phyloP scores from a whole-genome alignment of 202 grass and related monocot species.

The Musa balbisiana region DNA sequence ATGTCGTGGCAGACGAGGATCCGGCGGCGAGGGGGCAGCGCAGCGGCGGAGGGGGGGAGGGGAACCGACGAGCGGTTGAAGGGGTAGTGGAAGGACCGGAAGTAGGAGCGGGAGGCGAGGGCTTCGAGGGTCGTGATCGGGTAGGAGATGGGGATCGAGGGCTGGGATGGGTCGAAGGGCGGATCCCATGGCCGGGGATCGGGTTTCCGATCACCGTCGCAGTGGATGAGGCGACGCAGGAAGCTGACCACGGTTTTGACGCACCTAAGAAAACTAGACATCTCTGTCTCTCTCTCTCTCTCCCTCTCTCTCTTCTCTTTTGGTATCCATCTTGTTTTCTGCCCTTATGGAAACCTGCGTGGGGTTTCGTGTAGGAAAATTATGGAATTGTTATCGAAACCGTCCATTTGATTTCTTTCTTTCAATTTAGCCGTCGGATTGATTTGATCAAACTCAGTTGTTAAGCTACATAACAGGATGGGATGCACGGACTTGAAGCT shows the following conservation, averaged over 20 bases:
- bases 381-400: no score
- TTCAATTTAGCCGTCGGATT: no score
- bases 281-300: no score
- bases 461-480: no score
- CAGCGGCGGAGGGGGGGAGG: constrained; percentile 11
- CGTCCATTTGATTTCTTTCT: no score
- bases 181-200: constrained; percentile 48
- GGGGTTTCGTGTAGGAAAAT: no score
- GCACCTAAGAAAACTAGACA: background rate
- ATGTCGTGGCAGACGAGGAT: constrained; percentile 89
- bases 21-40: constrained; percentile 46
- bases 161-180: constrained; percentile 61
- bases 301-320: no score
- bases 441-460: no score
- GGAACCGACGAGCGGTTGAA: constrained; percentile 61
- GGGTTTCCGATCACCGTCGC: background rate
- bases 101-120: constrained; percentile 61
- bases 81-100: constrained; percentile 69
- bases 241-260: constrained; percentile 1
- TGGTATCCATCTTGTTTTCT: no score
- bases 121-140: constrained; percentile 61
- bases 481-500: no score
- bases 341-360: no score
- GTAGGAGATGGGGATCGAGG: constrained; percentile 67
- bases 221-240: constrained; percentile 14